Conservation (phyloP, 2,329 filamentous ascomycete genomes). For the Colletotrichum lini region DNA sequence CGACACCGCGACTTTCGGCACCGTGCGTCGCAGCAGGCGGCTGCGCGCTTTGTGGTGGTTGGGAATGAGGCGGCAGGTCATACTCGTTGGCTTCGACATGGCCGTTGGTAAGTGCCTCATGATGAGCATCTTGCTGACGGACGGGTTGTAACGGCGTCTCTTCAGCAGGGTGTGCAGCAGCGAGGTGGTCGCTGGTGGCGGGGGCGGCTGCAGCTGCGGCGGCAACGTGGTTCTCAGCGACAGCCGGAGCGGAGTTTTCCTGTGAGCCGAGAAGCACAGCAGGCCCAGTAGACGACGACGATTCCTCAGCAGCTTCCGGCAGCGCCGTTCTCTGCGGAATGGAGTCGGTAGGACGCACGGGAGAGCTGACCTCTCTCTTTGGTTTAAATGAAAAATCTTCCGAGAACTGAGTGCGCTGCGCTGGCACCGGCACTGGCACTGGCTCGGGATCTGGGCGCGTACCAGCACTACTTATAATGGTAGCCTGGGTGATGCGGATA, state of each 20-base stretch:
- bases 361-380: conserved; percentile 37
- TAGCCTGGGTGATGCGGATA: conserved; percentile 38
- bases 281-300: conserved; percentile 16
- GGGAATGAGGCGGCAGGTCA: not conserved
- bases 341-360: conserved; percentile 27
- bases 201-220: not conserved
- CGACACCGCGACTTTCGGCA: not conserved
- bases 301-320: conserved; percentile 32
- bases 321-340: conserved; percentile 24
- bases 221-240: conserved; percentile 3
- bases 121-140: not conserved
- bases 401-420: not conserved
- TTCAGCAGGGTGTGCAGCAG: conserved; percentile 12
- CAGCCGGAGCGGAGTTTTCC: conserved; percentile 33
- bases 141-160: not conserved
- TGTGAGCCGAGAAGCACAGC: conserved; percentile 19
- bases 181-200: not conserved
- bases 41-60: conserved; percentile 9
- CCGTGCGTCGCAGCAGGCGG: conserved; percentile 4
- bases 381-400: conserved; percentile 33
- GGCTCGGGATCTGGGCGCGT: conserved; percentile 11
- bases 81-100: conserved; percentile 13
- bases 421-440: not conserved
- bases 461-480: conserved; percentile 34
- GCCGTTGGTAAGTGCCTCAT: conserved; percentile 22